A percentile compares a stretch with the other conserved stretches of the same genome.
Conservation (phyloP, 2,329 filamentous ascomycete species). For the Trichophyton mentagrophytes region DNA sequence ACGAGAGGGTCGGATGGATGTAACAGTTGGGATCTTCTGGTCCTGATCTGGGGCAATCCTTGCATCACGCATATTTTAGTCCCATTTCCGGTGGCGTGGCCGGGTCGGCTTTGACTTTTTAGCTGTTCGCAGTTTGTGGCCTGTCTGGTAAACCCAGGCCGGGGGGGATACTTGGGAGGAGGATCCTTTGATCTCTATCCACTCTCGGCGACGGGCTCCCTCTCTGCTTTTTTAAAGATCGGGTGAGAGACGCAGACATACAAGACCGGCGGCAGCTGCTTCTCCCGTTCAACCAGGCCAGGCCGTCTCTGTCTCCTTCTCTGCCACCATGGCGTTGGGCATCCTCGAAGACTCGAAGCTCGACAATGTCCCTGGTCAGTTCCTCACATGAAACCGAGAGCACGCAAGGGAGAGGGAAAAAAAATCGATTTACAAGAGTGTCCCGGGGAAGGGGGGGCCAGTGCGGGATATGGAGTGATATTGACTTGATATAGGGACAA, state of each 20-base stretch:
- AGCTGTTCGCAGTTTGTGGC: too few relatives aligned
- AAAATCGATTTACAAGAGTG: too few relatives aligned
- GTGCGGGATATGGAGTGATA: neutral
- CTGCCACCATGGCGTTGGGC: constrained; percentile 51
- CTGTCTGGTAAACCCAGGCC: too few relatives aligned
- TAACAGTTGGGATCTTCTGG: neutral
- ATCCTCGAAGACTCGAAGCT: constrained; percentile 56
- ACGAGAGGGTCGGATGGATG: neutral
- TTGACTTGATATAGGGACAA: constrained; percentile 22
- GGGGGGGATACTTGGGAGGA: too few relatives aligned
- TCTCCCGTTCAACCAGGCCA: too few relatives aligned
- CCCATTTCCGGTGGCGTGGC: neutral
- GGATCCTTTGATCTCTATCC: too few relatives aligned
- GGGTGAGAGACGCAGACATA: too few relatives aligned
- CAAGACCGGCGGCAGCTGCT: too few relatives aligned
- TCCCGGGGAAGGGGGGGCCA: constrained; percentile 13
- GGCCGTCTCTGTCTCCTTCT: neutral
- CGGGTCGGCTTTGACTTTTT: neutral
- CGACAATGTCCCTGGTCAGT: constrained; percentile 61
- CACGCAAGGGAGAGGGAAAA: constrained; percentile 1
- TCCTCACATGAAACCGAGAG: constrained; percentile 4
- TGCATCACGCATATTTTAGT: neutral
- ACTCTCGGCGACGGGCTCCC: too few relatives aligned
- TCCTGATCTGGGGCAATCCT: neutral
- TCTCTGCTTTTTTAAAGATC: too few relatives aligned